phyloP scores from a whole-genome alignment of 257 asterid species.

The Leptodermis oblonga region DNA sequence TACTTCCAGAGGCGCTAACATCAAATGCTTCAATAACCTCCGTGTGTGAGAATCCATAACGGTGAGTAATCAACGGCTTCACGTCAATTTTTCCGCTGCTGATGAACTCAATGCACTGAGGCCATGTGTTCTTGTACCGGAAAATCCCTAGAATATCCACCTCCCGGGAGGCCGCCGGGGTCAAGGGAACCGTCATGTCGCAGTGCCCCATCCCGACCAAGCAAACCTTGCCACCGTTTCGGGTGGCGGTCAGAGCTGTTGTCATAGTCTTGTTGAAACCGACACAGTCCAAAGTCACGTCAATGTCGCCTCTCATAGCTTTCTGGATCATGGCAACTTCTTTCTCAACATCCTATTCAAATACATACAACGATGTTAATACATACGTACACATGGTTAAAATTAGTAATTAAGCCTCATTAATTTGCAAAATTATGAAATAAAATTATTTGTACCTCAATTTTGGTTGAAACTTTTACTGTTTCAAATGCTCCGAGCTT shows the following conservation, averaged over 20 bases:
- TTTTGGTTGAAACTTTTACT: slow-evolving; percentile 49
- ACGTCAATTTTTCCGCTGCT: slow-evolving; percentile 67
- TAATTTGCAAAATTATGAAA: too few relatives aligned
- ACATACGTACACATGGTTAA: too few relatives aligned
- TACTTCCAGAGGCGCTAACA: slow-evolving; percentile 63
- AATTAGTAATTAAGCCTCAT: too few relatives aligned
- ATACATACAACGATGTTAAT: too few relatives aligned
- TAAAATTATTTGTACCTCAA: too few relatives aligned
- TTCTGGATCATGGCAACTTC: slow-evolving; percentile 50
- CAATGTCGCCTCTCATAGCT: slow-evolving; percentile 53
- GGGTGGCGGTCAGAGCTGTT: slow-evolving; percentile 53
- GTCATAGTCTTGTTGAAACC: slow-evolving; percentile 64
- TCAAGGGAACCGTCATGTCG: slow-evolving; percentile 66
- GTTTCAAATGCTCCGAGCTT: slow-evolving; percentile 60
- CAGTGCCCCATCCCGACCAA: slow-evolving; percentile 68
- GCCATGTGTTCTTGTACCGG: slow-evolving; percentile 80
- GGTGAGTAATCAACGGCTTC: slow-evolving; percentile 69
- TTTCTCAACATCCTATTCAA: slow-evolving; percentile 53
- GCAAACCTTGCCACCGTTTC: slow-evolving; percentile 67
- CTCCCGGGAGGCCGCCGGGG: slow-evolving; percentile 65
- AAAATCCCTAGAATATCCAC: slow-evolving; percentile 70
- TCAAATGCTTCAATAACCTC: slow-evolving; percentile 75
- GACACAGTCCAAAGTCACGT: slow-evolving; percentile 56
- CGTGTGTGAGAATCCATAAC: slow-evolving; percentile 63
- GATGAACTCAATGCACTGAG: slow-evolving; percentile 64